Conservation (phyloP, 768 basidiomycete genomes). For the Lyophyllum atratum region DNA sequence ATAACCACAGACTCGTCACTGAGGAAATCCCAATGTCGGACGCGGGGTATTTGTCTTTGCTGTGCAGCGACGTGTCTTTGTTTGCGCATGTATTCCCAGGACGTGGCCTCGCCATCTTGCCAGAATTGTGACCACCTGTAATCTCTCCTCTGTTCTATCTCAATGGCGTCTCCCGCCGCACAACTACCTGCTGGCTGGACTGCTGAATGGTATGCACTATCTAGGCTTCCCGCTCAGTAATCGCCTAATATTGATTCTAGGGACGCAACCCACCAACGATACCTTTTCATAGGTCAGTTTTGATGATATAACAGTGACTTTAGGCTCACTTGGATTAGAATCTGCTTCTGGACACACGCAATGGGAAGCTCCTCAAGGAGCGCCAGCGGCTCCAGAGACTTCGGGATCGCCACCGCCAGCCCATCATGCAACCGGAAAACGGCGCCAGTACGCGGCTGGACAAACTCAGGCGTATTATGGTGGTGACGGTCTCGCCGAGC, state of each 20-base stretch:
- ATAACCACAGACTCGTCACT: too few relatives aligned
- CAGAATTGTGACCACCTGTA: constrained; percentile 9
- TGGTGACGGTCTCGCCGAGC: constrained; percentile 44
- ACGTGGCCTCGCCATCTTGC: constrained; percentile 27
- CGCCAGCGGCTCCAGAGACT: constrained; percentile 35
- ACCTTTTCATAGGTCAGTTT: constrained; percentile 84
- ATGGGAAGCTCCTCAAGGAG: constrained; percentile 66
- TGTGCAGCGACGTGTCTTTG: constrained; percentile 27
- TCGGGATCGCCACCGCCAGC: constrained; percentile 47
- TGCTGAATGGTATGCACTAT: constrained; percentile 76
- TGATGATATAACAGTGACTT: constrained; percentile 10
- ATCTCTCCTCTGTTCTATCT: constrained; percentile 19
- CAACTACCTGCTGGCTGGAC: constrained; percentile 91
- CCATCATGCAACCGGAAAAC: constrained; percentile 59
- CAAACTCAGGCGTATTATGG: constrained; percentile 91
- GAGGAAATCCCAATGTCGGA: background rate
- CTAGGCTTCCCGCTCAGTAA: constrained; percentile 3
- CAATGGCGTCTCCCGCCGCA: constrained; percentile 55
- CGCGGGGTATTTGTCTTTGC: constrained; percentile 8
- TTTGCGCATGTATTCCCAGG: constrained; percentile 26
- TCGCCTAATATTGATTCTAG: constrained; percentile 40
- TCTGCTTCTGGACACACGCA: constrained; percentile 81
- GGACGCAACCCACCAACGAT: constrained; percentile 79
- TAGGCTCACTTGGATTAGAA: constrained; percentile 51
- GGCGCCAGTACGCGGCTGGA: constrained; percentile 92